phyloP scores from a whole-genome alignment of 2,329 filamentous ascomycete species.

The Allantophomopsis cytisporea region DNA sequence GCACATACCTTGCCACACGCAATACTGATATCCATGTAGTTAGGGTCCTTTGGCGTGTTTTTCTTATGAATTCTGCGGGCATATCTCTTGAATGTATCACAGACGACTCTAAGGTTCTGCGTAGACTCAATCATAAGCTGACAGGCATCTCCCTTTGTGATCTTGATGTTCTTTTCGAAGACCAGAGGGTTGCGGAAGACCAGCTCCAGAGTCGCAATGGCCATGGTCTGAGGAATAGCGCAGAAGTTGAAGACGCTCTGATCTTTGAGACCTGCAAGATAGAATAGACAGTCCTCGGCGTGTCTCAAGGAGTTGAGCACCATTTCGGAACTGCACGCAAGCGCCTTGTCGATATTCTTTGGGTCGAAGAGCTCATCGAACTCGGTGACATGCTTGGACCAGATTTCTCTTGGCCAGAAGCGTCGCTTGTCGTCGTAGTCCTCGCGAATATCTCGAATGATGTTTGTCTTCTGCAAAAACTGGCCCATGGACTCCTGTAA shows the following conservation, averaged over 20 bases:
- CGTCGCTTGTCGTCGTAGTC: constrained; percentile 77
- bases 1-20: constrained; percentile 66
- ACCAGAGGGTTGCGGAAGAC: constrained; percentile 86
- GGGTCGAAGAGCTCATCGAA: constrained; percentile 86
- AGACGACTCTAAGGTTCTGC: constrained; percentile 73
- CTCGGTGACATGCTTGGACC: constrained; percentile 84
- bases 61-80: constrained; percentile 75
- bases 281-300: constrained; percentile 90
- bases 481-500: constrained; percentile 94
- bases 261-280: constrained; percentile 86
- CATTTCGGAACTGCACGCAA: constrained; percentile 89
- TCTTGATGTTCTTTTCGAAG: constrained; percentile 84
- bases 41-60: constrained; percentile 87
- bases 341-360: constrained; percentile 60
- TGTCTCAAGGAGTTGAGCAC: constrained; percentile 79
- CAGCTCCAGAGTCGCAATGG: constrained; percentile 83
- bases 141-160: constrained; percentile 89
- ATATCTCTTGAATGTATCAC: constrained; percentile 70
- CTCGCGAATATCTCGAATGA: constrained; percentile 89
- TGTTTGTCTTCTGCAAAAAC: constrained; percentile 97
- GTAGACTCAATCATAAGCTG: constrained; percentile 85
- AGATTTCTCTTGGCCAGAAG: constrained; percentile 94
- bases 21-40: constrained; percentile 82
- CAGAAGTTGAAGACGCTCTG: constrained; percentile 99
- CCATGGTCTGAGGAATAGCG: constrained; percentile 94